A percentile compares a stretch with the other conserved stretches of the same genome.
Evolutionary conservation across 805 yeast species (phyloP).

Genomic region (Clavispora vitiphila): DNA sequence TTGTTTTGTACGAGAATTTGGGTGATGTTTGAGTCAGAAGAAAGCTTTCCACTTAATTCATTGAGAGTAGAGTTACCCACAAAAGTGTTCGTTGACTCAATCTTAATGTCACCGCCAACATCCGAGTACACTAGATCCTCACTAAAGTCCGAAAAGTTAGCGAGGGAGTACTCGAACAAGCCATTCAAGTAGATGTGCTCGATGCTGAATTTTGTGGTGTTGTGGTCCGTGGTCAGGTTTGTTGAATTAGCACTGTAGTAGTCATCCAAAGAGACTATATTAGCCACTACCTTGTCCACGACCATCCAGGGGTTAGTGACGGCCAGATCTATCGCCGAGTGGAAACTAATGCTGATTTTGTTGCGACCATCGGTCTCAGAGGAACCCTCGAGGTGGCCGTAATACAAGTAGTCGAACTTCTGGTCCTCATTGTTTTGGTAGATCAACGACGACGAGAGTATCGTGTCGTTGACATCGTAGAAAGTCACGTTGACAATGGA

Average conservation of each 20-base stretch:
- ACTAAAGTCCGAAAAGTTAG: slow-evolving; percentile 49
- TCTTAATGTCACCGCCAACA: slow-evolving; percentile 16
- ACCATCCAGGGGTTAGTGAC: slow-evolving; percentile 47
- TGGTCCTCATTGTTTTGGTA: slow-evolving; percentile 77
- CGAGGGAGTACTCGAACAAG: slow-evolving; percentile 72
- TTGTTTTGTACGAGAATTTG: slow-evolving; percentile 19
- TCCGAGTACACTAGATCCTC: slow-evolving; percentile 20
- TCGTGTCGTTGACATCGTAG: slow-evolving; percentile 41
- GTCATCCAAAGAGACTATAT: slow-evolving; percentile 43
- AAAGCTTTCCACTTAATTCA: slow-evolving; percentile 26
- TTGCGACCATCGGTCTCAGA: slow-evolving; percentile 24
- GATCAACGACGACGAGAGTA: slow-evolving; percentile 41
- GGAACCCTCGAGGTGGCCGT: slow-evolving; percentile 59
- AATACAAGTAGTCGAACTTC: slow-evolving; percentile 74
- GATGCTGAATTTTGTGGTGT: slow-evolving; percentile 11
- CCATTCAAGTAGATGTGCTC: slow-evolving; percentile 55
- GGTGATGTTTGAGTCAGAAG: slow-evolving; percentile 29
- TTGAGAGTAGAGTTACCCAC: slow-evolving; percentile 40
- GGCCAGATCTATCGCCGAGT: slow-evolving; percentile 17
- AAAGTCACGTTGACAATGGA: slow-evolving; percentile 78
- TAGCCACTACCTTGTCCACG: slow-evolving; percentile 60
- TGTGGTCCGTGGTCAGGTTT: slow-evolving; percentile 11
- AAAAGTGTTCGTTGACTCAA: slow-evolving; percentile 28
- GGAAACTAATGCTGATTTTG: slow-evolving; percentile 26
- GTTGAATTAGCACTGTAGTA: slow-evolving; percentile 18